These are phyloP conservation scores for Globisporangium nunn DNA, from an alignment of 352 stramenopile species.

Conservation along the genomic window DNA sequence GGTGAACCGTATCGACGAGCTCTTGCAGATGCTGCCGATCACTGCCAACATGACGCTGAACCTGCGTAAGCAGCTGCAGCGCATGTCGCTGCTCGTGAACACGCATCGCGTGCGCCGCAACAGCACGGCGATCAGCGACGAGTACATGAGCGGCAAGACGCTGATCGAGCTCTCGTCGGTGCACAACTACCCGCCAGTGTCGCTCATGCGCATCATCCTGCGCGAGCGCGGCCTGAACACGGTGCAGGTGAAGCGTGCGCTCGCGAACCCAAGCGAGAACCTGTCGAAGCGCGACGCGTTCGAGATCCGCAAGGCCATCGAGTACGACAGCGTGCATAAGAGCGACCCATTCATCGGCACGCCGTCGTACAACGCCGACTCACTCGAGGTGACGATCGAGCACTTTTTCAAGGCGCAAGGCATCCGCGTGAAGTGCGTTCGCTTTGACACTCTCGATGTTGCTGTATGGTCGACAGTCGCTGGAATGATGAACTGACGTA, in stretches of 20 bases:
- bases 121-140: conserved; percentile 42
- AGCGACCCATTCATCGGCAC: conserved; percentile 73
- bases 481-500: not conserved
- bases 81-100: conserved; percentile 83
- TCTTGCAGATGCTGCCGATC: conserved; percentile 81
- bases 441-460: not conserved
- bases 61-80: conserved; percentile 76
- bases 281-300: conserved; percentile 64
- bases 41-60: conserved; percentile 86
- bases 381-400: conserved; percentile 63
- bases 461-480: not conserved
- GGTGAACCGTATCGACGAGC: conserved; percentile 75
- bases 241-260: conserved; percentile 49
- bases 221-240: conserved; percentile 55
- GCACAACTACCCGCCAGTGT: conserved; percentile 82
- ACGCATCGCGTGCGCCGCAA: conserved; percentile 72
- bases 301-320: conserved; percentile 58
- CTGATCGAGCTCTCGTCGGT: conserved; percentile 66
- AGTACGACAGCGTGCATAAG: conserved; percentile 82
- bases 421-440: conserved; percentile 69
- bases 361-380: conserved; percentile 64
- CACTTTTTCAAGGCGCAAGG: conserved; percentile 65
- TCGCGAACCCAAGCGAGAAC: conserved; percentile 37
- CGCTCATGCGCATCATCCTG: conserved; percentile 79
- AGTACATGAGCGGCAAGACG: conserved; percentile 69